These are phyloP conservation scores for Stephanodiscus minutulus DNA, from an alignment of 108 stramenopile species.

Conservation along the genomic window DNA sequence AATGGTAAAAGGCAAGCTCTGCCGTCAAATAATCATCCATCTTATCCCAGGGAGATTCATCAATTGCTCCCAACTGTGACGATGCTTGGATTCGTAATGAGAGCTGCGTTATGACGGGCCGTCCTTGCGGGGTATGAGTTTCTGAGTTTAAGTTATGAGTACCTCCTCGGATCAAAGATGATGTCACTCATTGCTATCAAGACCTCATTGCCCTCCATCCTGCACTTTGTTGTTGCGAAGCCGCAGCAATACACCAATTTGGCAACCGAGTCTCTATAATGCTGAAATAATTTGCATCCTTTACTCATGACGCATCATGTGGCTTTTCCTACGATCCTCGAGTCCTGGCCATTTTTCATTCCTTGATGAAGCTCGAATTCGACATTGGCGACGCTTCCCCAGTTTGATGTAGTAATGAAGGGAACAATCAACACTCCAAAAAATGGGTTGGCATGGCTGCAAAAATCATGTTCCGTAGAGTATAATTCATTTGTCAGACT, in stretches of 20 bases:
- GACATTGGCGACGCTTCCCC: conserved; percentile 19
- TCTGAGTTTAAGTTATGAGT: background rate
- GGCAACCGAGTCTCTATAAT: conserved; percentile 28
- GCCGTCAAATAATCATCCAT: conserved; percentile 21
- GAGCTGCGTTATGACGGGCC: conserved; percentile 15
- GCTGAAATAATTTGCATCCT: conserved; percentile 21
- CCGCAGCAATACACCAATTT: conserved; percentile 30
- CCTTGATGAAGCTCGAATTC: conserved; percentile 26
- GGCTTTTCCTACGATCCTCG: conserved; percentile 15
- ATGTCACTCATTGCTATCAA: conserved; percentile 21
- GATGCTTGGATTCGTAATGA: conserved; percentile 18
- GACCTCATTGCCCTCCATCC: conserved; percentile 20
- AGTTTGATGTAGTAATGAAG: conserved; percentile 33
- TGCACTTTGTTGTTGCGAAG: conserved; percentile 16
- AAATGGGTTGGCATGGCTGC: conserved; percentile 38
- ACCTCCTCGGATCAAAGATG: background rate
- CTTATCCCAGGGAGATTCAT: conserved; percentile 36
- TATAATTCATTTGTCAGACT: background rate
- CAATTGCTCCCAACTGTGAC: conserved; percentile 28
- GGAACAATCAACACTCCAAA: conserved; percentile 31
- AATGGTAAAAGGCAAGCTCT: conserved; percentile 15
- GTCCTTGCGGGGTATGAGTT: conserved; percentile 7
- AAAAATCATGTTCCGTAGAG: background rate
- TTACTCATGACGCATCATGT: conserved; percentile 11
- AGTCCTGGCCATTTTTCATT: background rate